Base-by-base conservation (phyloP, 768 basidiomycete species). In the Leccinum truebloodii region DNA sequence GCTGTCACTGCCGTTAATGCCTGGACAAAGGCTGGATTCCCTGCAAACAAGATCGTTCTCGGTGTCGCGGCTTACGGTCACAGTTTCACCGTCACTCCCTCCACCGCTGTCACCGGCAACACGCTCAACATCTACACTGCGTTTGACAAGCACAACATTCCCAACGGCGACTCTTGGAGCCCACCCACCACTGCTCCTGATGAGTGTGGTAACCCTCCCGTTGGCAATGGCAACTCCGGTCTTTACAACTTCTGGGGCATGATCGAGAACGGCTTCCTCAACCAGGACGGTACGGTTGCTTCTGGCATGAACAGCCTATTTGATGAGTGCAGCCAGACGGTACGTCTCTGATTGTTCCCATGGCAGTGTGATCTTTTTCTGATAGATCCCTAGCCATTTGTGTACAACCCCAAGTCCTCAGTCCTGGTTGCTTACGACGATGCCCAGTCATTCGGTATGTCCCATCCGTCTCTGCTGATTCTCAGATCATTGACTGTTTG, bases 31-130 rank as follows among this genome's bases (percentile, higher is more conserved):
- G 94, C 94, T 41, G 90, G 91, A 12, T 87, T 98, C 75, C 89
- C 94, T 18, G 75, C 80, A 8, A 59, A 62, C 55, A 76, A 90
- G 76, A 87, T 96, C 59, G 84, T 94, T 30, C 84, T 98, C 7
- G 95, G 94, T 56, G 86, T 96, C 1, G 85, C 94, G 13, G 77
- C 88, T 18, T 96, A 93, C 74, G 92, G 92, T 1, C 93, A 93
- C 75, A 86, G 91, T 22, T 95, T 79, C 79, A 74, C 46, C 0
- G 73, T 74, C 4, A 22, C 63, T 20, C 64, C 64, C n/a, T 69
- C 71, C 28, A 61, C 68, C 3, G 68, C 70, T 28, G 60, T 69
- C 56, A 55, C 65, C 16, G 57, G 52, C 10, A 50, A 12, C 54
- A 63, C 65, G 9, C 70, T 88, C 32, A 74, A 75, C n/a, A 37